Evolutionary conservation across 495 filamentous ascomycete species (phyloP).

Genomic region (Terfezia boudieri): DNA sequence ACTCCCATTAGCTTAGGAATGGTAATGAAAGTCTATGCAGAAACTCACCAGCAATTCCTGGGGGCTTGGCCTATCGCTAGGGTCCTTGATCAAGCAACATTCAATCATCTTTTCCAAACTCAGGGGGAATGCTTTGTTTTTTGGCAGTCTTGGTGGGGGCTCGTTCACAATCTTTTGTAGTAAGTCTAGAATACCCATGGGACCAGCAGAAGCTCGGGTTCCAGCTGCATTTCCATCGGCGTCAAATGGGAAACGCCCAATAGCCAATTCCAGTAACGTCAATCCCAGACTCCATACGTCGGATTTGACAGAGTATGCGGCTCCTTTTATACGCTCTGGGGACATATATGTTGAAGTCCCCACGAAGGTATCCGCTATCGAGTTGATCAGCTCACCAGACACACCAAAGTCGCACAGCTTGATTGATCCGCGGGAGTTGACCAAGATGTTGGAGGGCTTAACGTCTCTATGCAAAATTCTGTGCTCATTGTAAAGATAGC

Average conservation of each 20-base stretch:
- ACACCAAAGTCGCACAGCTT: slow-evolving; percentile 98
- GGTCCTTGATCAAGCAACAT: slow-evolving; percentile 75
- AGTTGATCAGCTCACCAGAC: slow-evolving; percentile 87
- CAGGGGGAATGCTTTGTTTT: slow-evolving; percentile 87
- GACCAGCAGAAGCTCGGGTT: slow-evolving; percentile 43
- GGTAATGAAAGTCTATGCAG: background rate
- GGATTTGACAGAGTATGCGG: slow-evolving; percentile 90
- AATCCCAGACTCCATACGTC: slow-evolving; percentile 99
- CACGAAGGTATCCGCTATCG: slow-evolving; percentile 91
- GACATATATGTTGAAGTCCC: slow-evolving; percentile 99
- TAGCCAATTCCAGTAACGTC: slow-evolving; percentile 85
- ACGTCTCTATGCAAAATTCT: slow-evolving; percentile 98
- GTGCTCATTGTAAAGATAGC: slow-evolving; percentile 81
- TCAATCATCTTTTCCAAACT: slow-evolving; percentile 93
- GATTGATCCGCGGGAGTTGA: slow-evolving; percentile 83
- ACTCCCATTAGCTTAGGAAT: too few relatives aligned
- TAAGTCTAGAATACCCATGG: slow-evolving; percentile 86
- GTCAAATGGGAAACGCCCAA: slow-evolving; percentile 88
- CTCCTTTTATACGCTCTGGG: slow-evolving; percentile 87
- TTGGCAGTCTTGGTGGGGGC: slow-evolving; percentile 73
- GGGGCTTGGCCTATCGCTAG: slow-evolving; percentile 72
- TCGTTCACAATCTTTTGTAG: slow-evolving; percentile 96
- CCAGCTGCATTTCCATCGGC: slow-evolving; percentile 45
- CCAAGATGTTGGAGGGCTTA: slow-evolving; percentile 90
- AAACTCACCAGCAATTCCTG: slow-evolving; percentile 28